A percentile compares a stretch with the other conserved stretches of the same genome.
phyloP scores from a whole-genome alignment of 257 asterid species.

The Mitragyna speciosa region DNA sequence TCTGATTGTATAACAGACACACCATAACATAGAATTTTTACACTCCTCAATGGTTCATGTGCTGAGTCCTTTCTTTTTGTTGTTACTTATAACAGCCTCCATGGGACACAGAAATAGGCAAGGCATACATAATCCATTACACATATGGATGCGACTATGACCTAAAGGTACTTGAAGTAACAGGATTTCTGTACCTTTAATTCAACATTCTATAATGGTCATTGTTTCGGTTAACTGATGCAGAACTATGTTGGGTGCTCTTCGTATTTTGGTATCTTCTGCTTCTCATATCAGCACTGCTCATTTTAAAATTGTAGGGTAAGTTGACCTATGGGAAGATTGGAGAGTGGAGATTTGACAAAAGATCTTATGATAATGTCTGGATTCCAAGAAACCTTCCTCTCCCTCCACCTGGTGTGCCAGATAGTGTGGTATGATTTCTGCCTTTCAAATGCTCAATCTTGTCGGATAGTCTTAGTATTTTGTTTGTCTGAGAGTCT shows the following conservation, averaged over 20 bases:
- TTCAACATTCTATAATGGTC: neutral
- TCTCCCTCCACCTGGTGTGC: slow-evolving; percentile 91
- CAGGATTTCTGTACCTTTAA: neutral
- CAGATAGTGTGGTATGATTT: slow-evolving; percentile 82
- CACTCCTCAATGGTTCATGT: neutral
- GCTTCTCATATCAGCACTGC: neutral
- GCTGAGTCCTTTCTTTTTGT: slow-evolving; percentile 20
- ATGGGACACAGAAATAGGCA: slow-evolving; percentile 74
- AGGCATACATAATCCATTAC: slow-evolving; percentile 80
- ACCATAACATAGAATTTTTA: neutral
- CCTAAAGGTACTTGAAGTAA: slow-evolving; percentile 52
- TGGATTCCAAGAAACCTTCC: slow-evolving; percentile 89
- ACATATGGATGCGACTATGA: slow-evolving; percentile 94
- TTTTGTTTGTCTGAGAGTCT: neutral
- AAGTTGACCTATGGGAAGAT: slow-evolving; percentile 79
- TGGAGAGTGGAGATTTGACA: slow-evolving; percentile 98
- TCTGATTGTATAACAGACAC: neutral
- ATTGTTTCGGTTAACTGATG: neutral
- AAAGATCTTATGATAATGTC: slow-evolving; percentile 58
- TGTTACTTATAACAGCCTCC: slow-evolving; percentile 69
- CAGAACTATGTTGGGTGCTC: neutral
- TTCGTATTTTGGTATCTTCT: neutral
- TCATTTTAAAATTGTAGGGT: slow-evolving; percentile 46
- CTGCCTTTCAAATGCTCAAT: slow-evolving; percentile 1
- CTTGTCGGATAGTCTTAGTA: neutral